These are phyloP conservation scores for Populus tomentosa DNA, from an alignment of 441 rosid species.

Conservation along the genomic window DNA sequence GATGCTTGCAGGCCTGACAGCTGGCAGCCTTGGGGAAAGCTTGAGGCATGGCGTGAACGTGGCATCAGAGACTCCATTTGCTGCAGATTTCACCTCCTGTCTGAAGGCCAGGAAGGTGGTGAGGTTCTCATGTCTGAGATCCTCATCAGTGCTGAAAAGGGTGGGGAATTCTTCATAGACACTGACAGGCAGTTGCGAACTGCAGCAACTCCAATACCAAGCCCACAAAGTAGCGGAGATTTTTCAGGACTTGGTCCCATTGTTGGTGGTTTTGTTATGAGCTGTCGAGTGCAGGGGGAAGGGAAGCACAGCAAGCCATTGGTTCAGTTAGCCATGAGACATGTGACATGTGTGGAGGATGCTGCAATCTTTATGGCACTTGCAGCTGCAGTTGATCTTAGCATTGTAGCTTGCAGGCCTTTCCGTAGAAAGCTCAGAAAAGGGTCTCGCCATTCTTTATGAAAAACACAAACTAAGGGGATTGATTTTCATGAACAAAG, in stretches of 20 bases:
- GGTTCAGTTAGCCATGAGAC: slow-evolving; percentile 84
- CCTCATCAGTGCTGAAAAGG: slow-evolving; percentile 77
- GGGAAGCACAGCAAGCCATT: slow-evolving; percentile 79
- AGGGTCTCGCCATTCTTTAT: slow-evolving; percentile 62
- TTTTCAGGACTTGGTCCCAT: slow-evolving; percentile 58
- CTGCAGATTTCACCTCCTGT: slow-evolving; percentile 79
- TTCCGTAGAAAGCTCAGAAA: slow-evolving; percentile 62
- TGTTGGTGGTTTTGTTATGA: slow-evolving; percentile 84
- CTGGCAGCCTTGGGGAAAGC: slow-evolving; percentile 99
- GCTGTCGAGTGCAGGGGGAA: slow-evolving; percentile 90
- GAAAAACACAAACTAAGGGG: slow-evolving; percentile 21
- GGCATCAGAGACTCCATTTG: slow-evolving; percentile 84
- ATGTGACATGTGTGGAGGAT: slow-evolving; percentile 91
- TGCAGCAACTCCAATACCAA: slow-evolving; percentile 68
- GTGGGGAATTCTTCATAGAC: slow-evolving; percentile 85
- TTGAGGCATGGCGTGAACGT: slow-evolving; percentile 96
- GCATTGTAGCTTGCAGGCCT: slow-evolving; percentile 87
- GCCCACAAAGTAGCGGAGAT: slow-evolving; percentile 96
- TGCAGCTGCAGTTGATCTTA: slow-evolving; percentile 90
- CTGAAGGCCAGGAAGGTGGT: slow-evolving; percentile 72
- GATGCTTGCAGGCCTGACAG: slow-evolving; percentile 75
- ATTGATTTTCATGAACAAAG: slow-evolving; percentile 20
- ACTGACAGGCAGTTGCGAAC: slow-evolving; percentile 69
- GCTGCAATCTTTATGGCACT: slow-evolving; percentile 97
- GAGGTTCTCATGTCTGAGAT: slow-evolving; percentile 87